Percentiles rank a stretch among this genome's conserved stretches.
These are phyloP conservation scores for Lagenidium giganteum DNA, from an alignment of 352 stramenopile genomes.

Conservation along the genomic window DNA sequence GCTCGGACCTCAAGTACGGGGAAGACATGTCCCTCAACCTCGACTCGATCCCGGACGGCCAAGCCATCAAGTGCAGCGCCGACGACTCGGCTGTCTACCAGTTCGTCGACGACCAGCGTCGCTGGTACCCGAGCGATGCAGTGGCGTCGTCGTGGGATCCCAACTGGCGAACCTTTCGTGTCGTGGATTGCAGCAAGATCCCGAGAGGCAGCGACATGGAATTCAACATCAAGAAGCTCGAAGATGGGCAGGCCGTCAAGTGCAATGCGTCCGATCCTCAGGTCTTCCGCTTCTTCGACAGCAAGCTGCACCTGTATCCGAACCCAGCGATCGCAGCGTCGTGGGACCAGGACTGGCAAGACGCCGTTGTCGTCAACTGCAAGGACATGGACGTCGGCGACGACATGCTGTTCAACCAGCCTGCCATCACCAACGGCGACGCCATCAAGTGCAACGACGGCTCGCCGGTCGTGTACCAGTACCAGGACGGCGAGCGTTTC, in stretches of 20 bases:
- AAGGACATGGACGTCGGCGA: background rate
- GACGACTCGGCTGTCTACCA: slow-evolving; percentile 8
- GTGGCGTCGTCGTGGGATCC: slow-evolving; percentile 27
- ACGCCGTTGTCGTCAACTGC: slow-evolving; percentile 9
- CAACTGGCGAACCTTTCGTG: slow-evolving; percentile 1
- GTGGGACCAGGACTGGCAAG: slow-evolving; percentile 3
- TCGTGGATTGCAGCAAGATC: slow-evolving; percentile 18
- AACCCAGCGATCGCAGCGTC: slow-evolving; percentile 2
- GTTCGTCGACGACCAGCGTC: slow-evolving; percentile 10
- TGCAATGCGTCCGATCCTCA: background rate
- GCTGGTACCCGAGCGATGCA: slow-evolving; percentile 16
- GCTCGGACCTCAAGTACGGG: background rate
- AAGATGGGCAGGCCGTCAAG: slow-evolving; percentile 2
- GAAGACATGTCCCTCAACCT: slow-evolving; percentile 3
- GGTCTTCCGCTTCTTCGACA: background rate
- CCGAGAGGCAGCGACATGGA: slow-evolving; percentile 15
- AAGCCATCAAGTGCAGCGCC: slow-evolving; percentile 5
- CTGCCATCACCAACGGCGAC: slow-evolving; percentile 10
- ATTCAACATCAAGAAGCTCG: slow-evolving; percentile 5
- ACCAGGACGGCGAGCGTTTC: slow-evolving; percentile 1
- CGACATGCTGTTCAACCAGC: slow-evolving; percentile 13
- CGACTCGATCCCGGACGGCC: background rate
- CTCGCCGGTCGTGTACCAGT: slow-evolving; percentile 2
- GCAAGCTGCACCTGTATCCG: background rate
- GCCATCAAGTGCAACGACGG: slow-evolving; percentile 3